Percentiles rank a stretch among this genome's conserved stretches.
phyloP scores from a whole-genome alignment of 116 monocot species.

The Posidonia oceanica region DNA sequence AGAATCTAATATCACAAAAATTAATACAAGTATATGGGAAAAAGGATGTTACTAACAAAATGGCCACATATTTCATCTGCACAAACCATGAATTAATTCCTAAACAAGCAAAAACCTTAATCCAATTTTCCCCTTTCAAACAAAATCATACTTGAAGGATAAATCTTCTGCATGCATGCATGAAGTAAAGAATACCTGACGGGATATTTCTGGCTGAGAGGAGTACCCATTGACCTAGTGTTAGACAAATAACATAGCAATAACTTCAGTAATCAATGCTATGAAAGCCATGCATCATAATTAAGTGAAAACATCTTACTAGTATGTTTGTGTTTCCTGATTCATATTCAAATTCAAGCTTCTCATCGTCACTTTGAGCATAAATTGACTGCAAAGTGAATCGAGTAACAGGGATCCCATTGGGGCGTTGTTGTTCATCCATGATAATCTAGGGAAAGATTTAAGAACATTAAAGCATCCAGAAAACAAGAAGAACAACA shows the following conservation, averaged over 20 bases:
- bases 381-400: slow-evolving; percentile 90
- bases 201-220: slow-evolving; percentile 72
- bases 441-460: slow-evolving; percentile 60
- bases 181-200: slow-evolving; percentile 44
- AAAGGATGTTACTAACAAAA: too few species aligned
- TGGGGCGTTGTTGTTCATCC: slow-evolving; percentile 88
- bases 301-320: slow-evolving; percentile 22
- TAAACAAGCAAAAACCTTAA: not conserved
- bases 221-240: slow-evolving; percentile 72
- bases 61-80: too few species aligned
- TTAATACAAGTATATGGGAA: too few species aligned
- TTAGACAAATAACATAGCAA: slow-evolving; percentile 7
- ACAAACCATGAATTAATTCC: too few species aligned
- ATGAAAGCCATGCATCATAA: slow-evolving; percentile 2
- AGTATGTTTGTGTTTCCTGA: slow-evolving; percentile 75
- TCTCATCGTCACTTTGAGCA: slow-evolving; percentile 89
- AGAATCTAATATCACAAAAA: too few species aligned
- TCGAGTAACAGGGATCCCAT: slow-evolving; percentile 89
- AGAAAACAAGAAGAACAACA: not conserved
- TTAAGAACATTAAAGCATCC: not conserved
- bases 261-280: not conserved
- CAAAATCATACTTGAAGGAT: not conserved
- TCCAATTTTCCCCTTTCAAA: not conserved
- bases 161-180: not conserved
- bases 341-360: slow-evolving; percentile 96